Conservation (phyloP, 176 grass and related monocot species). For the Triticum urartu region DNA sequence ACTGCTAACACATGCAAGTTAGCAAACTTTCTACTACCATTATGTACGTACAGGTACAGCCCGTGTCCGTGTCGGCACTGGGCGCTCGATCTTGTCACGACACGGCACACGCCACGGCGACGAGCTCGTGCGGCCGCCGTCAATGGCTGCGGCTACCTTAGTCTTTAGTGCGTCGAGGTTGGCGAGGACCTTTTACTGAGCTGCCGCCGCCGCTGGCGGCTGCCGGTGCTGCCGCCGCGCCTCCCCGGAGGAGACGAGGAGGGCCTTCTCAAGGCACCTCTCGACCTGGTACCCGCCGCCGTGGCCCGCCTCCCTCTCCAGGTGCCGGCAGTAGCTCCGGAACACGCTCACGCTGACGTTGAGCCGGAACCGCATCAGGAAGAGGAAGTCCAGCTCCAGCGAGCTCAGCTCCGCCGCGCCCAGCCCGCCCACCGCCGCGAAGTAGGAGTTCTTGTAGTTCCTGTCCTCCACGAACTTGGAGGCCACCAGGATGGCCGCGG, state of each 20-base stretch:
- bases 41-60: conserved; percentile 19
- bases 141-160: background rate
- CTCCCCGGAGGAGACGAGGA: conserved; percentile 46
- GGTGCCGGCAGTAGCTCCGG: conserved; percentile 77
- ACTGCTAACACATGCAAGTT: background rate
- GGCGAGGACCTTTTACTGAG: background rate
- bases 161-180: background rate
- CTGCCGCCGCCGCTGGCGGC: background rate
- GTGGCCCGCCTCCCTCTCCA: conserved; percentile 80
- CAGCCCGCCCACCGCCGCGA: conserved; percentile 74
- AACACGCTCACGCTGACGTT: conserved; percentile 70
- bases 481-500: conserved; percentile 65
- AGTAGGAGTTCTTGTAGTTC: conserved; percentile 84
- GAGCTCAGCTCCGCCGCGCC: conserved; percentile 51
- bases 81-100: background rate
- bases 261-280: conserved; percentile 45
- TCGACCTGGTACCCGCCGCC: conserved; percentile 67
- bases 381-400: conserved; percentile 80
- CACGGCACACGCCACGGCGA: background rate
- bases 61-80: background rate
- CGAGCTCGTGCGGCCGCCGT: background rate
- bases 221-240: conserved; percentile 20
- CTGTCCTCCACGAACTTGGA: conserved; percentile 95
- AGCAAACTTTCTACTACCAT: background rate
- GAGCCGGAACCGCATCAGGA: conserved; percentile 84